Conservation (phyloP, 768 basidiomycete genomes). For the Phylloporus sp. region DNA sequence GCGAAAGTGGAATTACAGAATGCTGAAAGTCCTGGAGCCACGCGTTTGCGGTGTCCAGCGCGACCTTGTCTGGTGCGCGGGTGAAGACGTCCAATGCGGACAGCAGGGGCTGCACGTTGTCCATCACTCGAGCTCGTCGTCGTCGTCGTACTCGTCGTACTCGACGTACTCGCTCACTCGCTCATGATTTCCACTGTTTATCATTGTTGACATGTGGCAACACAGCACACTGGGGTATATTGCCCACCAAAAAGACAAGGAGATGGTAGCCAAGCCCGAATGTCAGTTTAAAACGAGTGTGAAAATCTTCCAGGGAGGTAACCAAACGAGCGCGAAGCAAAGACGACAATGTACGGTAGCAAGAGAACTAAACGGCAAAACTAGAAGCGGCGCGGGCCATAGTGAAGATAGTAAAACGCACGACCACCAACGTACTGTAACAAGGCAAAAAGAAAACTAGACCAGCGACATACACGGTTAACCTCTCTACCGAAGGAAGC, state of each 20-base stretch:
- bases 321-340: conserved; percentile 31
- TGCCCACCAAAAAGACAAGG: too few relatives aligned
- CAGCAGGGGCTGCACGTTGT: conserved; percentile 66
- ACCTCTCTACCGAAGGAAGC: conserved; percentile 33
- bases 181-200: conserved; percentile 27
- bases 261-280: conserved; percentile 44
- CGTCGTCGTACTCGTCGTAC: conserved; percentile 7
- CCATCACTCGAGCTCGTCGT: conserved; percentile 41
- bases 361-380: conserved; percentile 35
- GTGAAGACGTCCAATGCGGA: conserved; percentile 78
- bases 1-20: conserved; percentile 86
- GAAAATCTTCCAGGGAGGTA: conserved; percentile 43
- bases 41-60: conserved; percentile 82
- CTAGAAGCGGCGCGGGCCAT: conserved; percentile 35
- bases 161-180: background rate
- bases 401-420: conserved; percentile 22
- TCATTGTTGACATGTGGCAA: conserved; percentile 34
- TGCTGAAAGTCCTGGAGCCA: conserved; percentile 99
- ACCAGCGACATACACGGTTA: conserved; percentile 9
- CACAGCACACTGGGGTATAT: conserved; percentile 34
- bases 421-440: conserved; percentile 30
- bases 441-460: conserved; percentile 24
- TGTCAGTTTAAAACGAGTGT: conserved; percentile 60
- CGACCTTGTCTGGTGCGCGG: conserved; percentile 75
- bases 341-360: conserved; percentile 41